Conservation (phyloP, 116 monocot genomes). For the Dioscorea cayenensis region DNA sequence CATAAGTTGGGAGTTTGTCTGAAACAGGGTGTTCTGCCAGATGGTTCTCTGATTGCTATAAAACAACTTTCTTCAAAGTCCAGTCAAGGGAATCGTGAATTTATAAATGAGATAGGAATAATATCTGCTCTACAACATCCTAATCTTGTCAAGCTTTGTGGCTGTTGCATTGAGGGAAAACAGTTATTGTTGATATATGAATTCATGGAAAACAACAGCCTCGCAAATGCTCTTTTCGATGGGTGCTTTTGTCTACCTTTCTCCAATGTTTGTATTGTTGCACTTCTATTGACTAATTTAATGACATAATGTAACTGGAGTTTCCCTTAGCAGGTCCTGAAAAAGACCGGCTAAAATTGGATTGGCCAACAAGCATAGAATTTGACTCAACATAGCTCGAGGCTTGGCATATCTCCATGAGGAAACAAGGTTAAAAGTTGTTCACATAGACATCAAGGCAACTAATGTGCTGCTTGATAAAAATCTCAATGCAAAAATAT, state of each 20-base stretch:
- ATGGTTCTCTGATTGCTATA: slow-evolving; percentile 43
- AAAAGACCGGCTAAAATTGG: slow-evolving; percentile 19
- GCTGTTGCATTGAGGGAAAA: slow-evolving; percentile 68
- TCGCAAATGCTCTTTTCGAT: slow-evolving; percentile 71
- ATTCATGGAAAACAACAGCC: slow-evolving; percentile 74
- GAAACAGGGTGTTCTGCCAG: slow-evolving; percentile 37
- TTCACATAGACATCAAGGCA: no score
- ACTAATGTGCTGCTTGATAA: no score
- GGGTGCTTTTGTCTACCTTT: background rate
- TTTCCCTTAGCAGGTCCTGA: slow-evolving; percentile 29
- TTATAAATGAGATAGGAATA: slow-evolving; percentile 78
- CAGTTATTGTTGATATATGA: slow-evolving; percentile 65
- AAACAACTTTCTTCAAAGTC: slow-evolving; percentile 63
- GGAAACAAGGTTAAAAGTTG: slow-evolving; percentile 57
- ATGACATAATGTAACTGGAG: background rate
- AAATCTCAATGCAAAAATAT: no score
- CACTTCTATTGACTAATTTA: no score
- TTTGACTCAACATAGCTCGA: slow-evolving; percentile 54
- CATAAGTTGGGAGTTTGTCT: background rate
- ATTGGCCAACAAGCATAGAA: slow-evolving; percentile 46
- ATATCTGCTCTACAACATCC: slow-evolving; percentile 66
- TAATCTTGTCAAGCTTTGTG: slow-evolving; percentile 70
- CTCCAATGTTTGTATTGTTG: background rate
- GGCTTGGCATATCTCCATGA: slow-evolving; percentile 67
- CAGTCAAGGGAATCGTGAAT: slow-evolving; percentile 73